Base-by-base conservation (phyloP, 2,329 filamentous ascomycete genomes). In the Sclerotinia sclerotiorum region DNA sequence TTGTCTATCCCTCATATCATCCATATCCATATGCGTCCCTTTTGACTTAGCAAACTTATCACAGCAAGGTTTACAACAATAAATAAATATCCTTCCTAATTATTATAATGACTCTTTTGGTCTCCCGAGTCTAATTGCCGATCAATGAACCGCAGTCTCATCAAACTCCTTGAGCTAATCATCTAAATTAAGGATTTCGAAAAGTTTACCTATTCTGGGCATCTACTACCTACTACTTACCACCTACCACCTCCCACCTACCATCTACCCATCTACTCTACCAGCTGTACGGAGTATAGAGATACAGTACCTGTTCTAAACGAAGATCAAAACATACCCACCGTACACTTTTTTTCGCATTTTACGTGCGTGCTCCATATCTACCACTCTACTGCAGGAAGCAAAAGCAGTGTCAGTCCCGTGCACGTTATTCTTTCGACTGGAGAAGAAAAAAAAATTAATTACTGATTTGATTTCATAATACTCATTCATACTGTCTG, bases 41-140 rank as follows among this genome's bases (percentile, higher is more conserved):
- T 42, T 35, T 11, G 27, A 55, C 52, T 21, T 35, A 35, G 3
- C 29, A 29, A 55, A 21, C 29, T 35, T 56, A 19, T 35, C 52
- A 3, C 39, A 17, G 39, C 39, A 5, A 55, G 29, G 32, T 15
- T n/a, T n/a, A 21, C 52, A 55, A 55, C 10, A 11, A 27, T 55
- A 11, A 11, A 27, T 55, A 11, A 29, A 21, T 29, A 21, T 39
- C 42, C 19, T 32, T 48, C 42, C 27, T n/a, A n/a, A n/a, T n/a
- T 15, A 8, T 35, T 32, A 15, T 17, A n/a, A 21, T 17, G 15
- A 48, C 19, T n/a, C 11, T 35, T 32, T 15, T 65, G 52, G 17
- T 6, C 35, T 29, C n/a, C 62, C 62, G 49, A 65, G 49, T 56
- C 62, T 56, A 56, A 55, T 55, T 56, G 49, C 21, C 51, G 35